Conservation (phyloP, 768 basidiomycete species). For the Phaeotremella fagi region DNA sequence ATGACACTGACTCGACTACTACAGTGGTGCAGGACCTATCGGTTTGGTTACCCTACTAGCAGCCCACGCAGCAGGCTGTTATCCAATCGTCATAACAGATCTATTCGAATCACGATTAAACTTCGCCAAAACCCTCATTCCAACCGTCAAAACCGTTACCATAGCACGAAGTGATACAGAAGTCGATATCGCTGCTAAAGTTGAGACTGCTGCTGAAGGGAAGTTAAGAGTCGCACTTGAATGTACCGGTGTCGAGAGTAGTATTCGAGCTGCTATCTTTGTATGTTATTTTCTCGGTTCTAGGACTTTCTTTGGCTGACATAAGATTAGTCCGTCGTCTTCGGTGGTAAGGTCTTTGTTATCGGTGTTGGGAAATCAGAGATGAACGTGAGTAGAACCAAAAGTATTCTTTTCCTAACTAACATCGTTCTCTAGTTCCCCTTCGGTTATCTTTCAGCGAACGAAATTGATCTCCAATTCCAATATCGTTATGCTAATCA, state of each 20-base stretch:
- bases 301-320: too few relatives aligned
- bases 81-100: slow-evolving; percentile 52
- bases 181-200: slow-evolving; percentile 39
- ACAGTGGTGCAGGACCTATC: slow-evolving; percentile 51
- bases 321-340: slow-evolving; percentile 47
- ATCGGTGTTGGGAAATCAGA: slow-evolving; percentile 50
- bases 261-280: slow-evolving; percentile 48
- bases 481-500: slow-evolving; percentile 51
- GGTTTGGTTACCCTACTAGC: slow-evolving; percentile 50
- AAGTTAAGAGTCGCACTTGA: slow-evolving; percentile 47
- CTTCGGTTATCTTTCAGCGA: slow-evolving; percentile 48
- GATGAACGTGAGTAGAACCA: slow-evolving; percentile 33
- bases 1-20: too few relatives aligned
- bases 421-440: too few relatives aligned
- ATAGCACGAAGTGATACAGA: slow-evolving; percentile 41
- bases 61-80: slow-evolving; percentile 49
- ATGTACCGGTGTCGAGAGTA: slow-evolving; percentile 51
- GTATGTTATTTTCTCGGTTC: too few relatives aligned
- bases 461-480: slow-evolving; percentile 50
- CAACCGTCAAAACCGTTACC: slow-evolving; percentile 46
- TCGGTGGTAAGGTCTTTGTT: slow-evolving; percentile 50
- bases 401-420: background rate
- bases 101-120: slow-evolving; percentile 48
- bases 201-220: slow-evolving; percentile 34
- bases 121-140: slow-evolving; percentile 50